Conservation (phyloP, 73 alveolate genomes). For the Halteria grandinella region DNA sequence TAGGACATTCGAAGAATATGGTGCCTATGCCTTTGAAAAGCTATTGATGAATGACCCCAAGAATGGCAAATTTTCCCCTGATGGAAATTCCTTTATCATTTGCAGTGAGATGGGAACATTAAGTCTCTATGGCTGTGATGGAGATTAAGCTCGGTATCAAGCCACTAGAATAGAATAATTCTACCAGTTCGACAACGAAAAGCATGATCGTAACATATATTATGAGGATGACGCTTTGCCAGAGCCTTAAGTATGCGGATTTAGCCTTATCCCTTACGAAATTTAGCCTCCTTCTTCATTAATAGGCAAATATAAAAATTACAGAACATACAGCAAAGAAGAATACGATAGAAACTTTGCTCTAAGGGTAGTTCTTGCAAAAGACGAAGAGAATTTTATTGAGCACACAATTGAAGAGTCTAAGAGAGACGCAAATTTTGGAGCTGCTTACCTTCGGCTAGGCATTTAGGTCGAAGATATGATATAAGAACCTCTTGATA, state of each 20-base stretch:
- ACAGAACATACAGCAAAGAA: neutral
- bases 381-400: conserved; percentile 25
- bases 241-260: conserved; percentile 45
- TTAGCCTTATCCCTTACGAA: conserved; percentile 36
- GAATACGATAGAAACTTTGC: conserved; percentile 32
- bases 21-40: conserved; percentile 46
- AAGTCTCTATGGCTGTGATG: conserved; percentile 26
- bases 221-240: conserved; percentile 25
- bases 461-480: too few relatives aligned
- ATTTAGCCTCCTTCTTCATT: conserved; percentile 31
- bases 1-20: conserved; percentile 47
- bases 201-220: conserved; percentile 1
- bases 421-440: too few relatives aligned
- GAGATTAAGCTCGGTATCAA: neutral
- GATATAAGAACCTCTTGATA: too few relatives aligned
- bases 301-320: conserved; percentile 23
- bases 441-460: too few relatives aligned
- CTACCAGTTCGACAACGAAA: conserved; percentile 22
- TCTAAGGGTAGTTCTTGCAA: conserved; percentile 2
- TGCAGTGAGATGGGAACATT: conserved; percentile 39
- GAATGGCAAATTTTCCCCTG: conserved; percentile 64
- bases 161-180: conserved; percentile 62
- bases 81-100: conserved; percentile 51
- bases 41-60: conserved; percentile 27
- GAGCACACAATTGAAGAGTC: conserved; percentile 13